Evolutionary conservation across 2,329 filamentous ascomycete species (phyloP), one percentile per base, ranked within the genome.

Genomic region (Fusarium longipes): DNA sequence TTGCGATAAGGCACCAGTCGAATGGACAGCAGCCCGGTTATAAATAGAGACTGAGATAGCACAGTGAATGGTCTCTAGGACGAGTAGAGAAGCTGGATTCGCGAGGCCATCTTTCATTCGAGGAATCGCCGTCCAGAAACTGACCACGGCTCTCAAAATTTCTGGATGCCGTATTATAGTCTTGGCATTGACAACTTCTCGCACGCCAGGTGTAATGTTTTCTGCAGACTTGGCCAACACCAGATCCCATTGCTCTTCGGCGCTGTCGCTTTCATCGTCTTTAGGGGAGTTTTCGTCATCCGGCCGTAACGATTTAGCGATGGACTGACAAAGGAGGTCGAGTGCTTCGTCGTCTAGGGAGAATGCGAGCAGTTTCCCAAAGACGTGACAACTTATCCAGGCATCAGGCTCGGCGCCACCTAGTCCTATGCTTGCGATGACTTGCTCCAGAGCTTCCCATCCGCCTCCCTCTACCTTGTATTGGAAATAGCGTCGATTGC

Each of bases 401-500:
- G 85, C 78, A 72, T 96, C 92, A 42, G 88, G 84, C 66, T 92
- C 89, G 57, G 84, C 84, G 67, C 86, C 86, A 53, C 90, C 84
- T 52, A 89, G 79, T 32, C 91, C 87, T 77, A 89, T 88, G 76
- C 87, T 88, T 64, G 86, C 87, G 80, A 94, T 85, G 8, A 87
- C 87, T 74, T 92, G 87, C 73, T 96, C 90, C 54, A 97, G 77
- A 9, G 89, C 87, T 67, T 89, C 84, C 90, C 93, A 97, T 5
- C 95, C 93, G 57, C 90, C 91, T 22, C 87, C 89, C 59, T 92
- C 87, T 29, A 96, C 88, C 68, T 88, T 85, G 69, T 89, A 89
- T 59, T 88, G 87, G 76, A 98, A 98, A 81, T 95, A 97, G 70
- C 92, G 88, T 73, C 90, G 87, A 79, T 98, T 99, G 20, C 94